Evolutionary conservation across 2,329 filamentous ascomycete genomes (phyloP).

Genomic region (Penicillium sp.): DNA sequence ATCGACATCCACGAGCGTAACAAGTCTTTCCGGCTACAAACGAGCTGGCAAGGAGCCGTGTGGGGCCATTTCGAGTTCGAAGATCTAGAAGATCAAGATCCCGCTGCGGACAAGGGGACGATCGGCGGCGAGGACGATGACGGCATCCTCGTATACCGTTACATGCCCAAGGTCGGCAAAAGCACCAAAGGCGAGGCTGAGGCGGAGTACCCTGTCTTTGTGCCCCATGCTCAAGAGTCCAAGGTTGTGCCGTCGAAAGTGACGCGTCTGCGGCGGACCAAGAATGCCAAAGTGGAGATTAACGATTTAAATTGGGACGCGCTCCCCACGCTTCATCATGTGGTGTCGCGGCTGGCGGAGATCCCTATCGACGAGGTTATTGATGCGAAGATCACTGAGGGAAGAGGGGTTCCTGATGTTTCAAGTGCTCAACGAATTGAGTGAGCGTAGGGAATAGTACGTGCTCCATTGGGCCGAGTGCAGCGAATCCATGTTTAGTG

Average conservation of each 20-base stretch:
- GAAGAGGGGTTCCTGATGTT: slow-evolving; percentile 49
- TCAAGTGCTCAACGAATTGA: slow-evolving; percentile 29
- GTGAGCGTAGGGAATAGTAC: not conserved
- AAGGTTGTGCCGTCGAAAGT: slow-evolving; percentile 29
- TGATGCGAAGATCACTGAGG: slow-evolving; percentile 57
- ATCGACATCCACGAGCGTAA: slow-evolving; percentile 46
- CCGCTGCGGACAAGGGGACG: slow-evolving; percentile 19
- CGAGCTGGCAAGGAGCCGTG: slow-evolving; percentile 45
- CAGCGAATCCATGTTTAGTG: slow-evolving; percentile 2
- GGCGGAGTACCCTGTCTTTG: slow-evolving; percentile 53
- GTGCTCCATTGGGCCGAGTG: slow-evolving; percentile 6
- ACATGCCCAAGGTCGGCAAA: slow-evolving; percentile 57
- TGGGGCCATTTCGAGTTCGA: slow-evolving; percentile 43
- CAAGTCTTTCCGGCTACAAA: slow-evolving; percentile 40
- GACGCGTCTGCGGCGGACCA: slow-evolving; percentile 27
- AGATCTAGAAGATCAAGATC: slow-evolving; percentile 31
- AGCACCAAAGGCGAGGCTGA: slow-evolving; percentile 52
- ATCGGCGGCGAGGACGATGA: slow-evolving; percentile 38
- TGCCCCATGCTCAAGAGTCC: slow-evolving; percentile 33
- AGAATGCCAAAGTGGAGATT: slow-evolving; percentile 49
- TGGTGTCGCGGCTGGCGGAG: slow-evolving; percentile 53
- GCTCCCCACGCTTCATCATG: slow-evolving; percentile 62
- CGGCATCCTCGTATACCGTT: slow-evolving; percentile 57
- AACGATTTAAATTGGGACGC: slow-evolving; percentile 53
- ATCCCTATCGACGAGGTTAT: slow-evolving; percentile 60